These are phyloP conservation scores for Xylariaceae sp. DNA, from an alignment of 2,329 filamentous ascomycete species.

Conservation along the genomic window DNA sequence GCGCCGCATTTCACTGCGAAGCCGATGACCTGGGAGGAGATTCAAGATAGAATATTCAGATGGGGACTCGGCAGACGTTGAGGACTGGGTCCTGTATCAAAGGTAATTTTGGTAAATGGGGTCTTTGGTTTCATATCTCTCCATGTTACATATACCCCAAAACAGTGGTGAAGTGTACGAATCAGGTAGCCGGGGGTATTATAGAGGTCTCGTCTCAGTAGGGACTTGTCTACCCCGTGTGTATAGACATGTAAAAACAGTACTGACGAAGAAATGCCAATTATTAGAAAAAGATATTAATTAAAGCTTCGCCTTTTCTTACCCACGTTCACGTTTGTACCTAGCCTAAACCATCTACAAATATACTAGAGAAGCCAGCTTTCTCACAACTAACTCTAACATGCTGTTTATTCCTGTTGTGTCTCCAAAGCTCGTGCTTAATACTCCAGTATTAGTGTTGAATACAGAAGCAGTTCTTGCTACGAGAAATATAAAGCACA, in stretches of 20 bases:
- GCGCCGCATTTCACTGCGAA: conserved; percentile 72
- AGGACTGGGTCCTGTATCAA: conserved; percentile 3
- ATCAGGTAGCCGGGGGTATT: not conserved
- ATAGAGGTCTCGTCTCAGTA: conserved; percentile 4
- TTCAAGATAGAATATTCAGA: conserved; percentile 82
- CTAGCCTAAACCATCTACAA: too few species aligned
- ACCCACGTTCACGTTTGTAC: too few species aligned
- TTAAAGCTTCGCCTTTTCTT: too few species aligned
- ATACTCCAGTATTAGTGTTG: too few species aligned
- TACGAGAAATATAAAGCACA: too few species aligned
- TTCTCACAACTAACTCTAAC: too few species aligned
- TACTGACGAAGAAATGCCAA: conserved; percentile 25
- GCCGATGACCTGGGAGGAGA: conserved; percentile 82
- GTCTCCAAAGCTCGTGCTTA: too few species aligned
- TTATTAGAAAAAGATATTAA: too few species aligned
- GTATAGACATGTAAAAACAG: conserved; percentile 30
- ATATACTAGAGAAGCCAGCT: too few species aligned
- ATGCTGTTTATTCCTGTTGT: too few species aligned
- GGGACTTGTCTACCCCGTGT: conserved; percentile 6
- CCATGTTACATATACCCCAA: conserved; percentile 7
- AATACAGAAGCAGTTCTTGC: too few species aligned
- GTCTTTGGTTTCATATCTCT: not conserved
- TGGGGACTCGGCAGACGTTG: conserved; percentile 78
- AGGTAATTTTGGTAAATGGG: conserved; percentile 4
- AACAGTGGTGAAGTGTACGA: conserved; percentile 13